phyloP scores from a whole-genome alignment of 73 alveolate species.

The Paramecium sonneborni region DNA sequence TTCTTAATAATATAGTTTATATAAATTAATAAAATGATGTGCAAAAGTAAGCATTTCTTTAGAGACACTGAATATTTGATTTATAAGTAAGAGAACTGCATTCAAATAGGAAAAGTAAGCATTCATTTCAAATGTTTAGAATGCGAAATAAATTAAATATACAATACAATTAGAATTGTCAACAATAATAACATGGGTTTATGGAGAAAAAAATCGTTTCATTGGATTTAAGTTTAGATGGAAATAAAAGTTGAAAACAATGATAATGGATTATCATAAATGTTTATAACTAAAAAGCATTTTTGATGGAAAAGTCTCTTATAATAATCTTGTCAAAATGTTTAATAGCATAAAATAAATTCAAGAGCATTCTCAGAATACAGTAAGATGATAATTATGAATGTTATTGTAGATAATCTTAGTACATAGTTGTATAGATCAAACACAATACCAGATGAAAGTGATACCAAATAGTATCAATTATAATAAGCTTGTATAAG shows the following conservation, averaged over 20 bases:
- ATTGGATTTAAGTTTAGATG: not conserved
- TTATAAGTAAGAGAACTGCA: not conserved
- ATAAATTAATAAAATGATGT: not conserved
- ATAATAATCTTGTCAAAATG: not conserved
- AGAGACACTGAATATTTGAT: not conserved
- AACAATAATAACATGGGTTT: not conserved
- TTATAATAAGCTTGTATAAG: not conserved
- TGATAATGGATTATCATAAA: not conserved
- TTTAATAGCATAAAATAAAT: not conserved
- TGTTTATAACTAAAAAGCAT: not conserved
- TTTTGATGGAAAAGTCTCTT: not conserved
- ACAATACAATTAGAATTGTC: not conserved
- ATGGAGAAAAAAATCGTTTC: not conserved
- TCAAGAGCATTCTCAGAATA: not conserved
- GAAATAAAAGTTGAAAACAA: not conserved
- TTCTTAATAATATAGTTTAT: not conserved
- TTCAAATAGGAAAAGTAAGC: not conserved
- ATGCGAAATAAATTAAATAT: not conserved
- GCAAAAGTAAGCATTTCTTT: conserved; percentile 8
- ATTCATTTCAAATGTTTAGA: not conserved
- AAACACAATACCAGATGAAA: not conserved
- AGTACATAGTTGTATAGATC: not conserved
- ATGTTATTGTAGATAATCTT: not conserved
- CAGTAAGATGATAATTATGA: not conserved
- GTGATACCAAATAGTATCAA: not conserved